phyloP scores from a whole-genome alignment of 1,139 yeast species.

The Tardiomyces depauwii region DNA sequence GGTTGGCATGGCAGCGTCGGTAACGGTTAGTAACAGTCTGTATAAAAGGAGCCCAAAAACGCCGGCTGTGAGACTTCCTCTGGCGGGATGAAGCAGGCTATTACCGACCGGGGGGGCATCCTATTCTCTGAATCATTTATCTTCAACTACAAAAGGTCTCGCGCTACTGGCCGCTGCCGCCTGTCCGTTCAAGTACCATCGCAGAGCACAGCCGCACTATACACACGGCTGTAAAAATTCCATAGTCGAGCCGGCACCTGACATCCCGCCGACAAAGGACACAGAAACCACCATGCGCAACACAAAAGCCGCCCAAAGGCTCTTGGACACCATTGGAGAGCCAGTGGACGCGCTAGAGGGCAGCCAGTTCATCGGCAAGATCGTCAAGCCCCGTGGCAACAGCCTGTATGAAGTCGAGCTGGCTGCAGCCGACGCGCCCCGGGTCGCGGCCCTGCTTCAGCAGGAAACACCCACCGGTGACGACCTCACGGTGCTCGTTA shows the following conservation, averaged over 20 bases:
- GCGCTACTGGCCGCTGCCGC: too few relatives aligned
- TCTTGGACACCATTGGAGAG: slow-evolving; percentile 17
- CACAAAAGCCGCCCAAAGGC: slow-evolving; percentile 15
- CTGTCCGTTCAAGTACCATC: too few relatives aligned
- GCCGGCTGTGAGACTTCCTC: too few relatives aligned
- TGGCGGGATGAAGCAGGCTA: too few relatives aligned
- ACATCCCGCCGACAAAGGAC: neutral
- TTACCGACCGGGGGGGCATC: too few relatives aligned
- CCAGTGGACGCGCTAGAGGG: slow-evolving; percentile 21
- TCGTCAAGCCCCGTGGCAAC: slow-evolving; percentile 23
- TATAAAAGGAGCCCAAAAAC: too few relatives aligned
- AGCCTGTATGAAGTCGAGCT: slow-evolving; percentile 22
- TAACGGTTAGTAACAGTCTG: too few relatives aligned
- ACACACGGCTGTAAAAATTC: neutral
- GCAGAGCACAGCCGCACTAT: too few relatives aligned
- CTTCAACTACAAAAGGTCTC: too few relatives aligned
- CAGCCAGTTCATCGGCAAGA: slow-evolving; percentile 22
- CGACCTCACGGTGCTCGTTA: slow-evolving; percentile 16
- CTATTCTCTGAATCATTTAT: too few relatives aligned
- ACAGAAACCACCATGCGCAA: slow-evolving; percentile 12
- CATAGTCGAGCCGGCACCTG: too few relatives aligned
- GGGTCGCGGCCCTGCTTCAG: slow-evolving; percentile 7
- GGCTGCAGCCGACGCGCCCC: slow-evolving; percentile 13
- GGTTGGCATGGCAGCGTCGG: too few relatives aligned
- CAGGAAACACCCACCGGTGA: slow-evolving; percentile 4